Evolutionary conservation across 306 rosid species (phyloP), one percentile per base, ranked within the genome.

Genomic region (Medicago lupulina): DNA sequence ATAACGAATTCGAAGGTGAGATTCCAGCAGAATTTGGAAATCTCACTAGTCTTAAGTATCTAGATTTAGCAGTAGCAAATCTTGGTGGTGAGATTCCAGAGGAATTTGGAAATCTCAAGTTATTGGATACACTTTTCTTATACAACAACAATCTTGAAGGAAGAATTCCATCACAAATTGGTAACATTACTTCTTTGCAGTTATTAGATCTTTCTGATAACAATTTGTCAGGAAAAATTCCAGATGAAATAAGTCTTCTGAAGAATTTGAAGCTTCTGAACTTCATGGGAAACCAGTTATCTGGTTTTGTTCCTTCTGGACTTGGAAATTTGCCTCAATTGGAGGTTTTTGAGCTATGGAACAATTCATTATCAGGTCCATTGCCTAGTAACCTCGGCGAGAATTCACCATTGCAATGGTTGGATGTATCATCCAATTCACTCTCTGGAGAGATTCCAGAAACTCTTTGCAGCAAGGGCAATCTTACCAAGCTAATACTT

Each of bases 401-500:
- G 73, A 88, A 83, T 74, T 88, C 97, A 16, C 91, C 88, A 57
- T 79, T 95, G 86, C 90, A 83, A 60, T 89, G 96, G 99, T 75
- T 95, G 86, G 97, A 95, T 82, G 82, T 95, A 25, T 95, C 99
- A 15, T 92, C 99, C 86, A 95, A 95, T 79, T 86, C 90, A 11
- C 73, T 95, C 62, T 80, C 91, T 17, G 97, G 99, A 25, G 84
- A 85, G 50, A 89, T 95, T 92, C 99, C 97, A 67, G 40, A 81
- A 51, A 76, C 87, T 18, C 78, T 95, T 78, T 95, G 97, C 88
- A 86, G 78, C 51, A 71, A 76, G 14, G 97, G 97, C 44, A 89
- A 89, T 79, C 97, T 95, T 58, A 92, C 97, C 76, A 95, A 95
- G 88, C 99, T 95, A 39, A 95, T 92, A 63, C 97, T 95, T 55